Evolutionary conservation across 495 filamentous ascomycete species (phyloP).

Genomic region (Articulospora tetracladia): DNA sequence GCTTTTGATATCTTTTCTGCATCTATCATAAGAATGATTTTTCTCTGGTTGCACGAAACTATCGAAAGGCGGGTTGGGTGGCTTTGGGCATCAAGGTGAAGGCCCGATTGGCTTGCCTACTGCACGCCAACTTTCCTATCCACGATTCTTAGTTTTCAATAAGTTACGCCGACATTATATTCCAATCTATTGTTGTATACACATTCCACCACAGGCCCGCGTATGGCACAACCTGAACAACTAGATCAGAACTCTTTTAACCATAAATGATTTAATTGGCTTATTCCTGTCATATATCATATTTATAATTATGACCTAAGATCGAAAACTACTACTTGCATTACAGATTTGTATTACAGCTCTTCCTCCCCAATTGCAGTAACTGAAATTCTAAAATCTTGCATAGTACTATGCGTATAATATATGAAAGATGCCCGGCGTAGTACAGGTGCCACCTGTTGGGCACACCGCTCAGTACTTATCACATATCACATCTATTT

Average conservation of each 20-base stretch:
- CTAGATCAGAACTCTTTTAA: neutral
- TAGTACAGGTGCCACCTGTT: too few relatives aligned
- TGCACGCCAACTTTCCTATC: conserved; percentile 3
- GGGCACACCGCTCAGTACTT: too few relatives aligned
- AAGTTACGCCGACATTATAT: conserved; percentile 1
- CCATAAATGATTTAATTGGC: neutral
- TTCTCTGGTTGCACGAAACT: conserved; percentile 5
- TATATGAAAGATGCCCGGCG: too few relatives aligned
- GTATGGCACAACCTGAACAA: neutral
- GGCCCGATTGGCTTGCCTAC: neutral
- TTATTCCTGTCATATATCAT: neutral
- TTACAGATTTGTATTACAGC: neutral
- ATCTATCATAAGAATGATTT: neutral
- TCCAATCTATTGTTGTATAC: neutral
- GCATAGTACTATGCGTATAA: too few relatives aligned
- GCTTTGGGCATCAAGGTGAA: conserved; percentile 1
- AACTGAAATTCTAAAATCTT: too few relatives aligned
- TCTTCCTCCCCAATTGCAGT: too few relatives aligned
- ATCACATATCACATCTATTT: too few relatives aligned
- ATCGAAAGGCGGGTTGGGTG: neutral
- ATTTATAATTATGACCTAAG: neutral
- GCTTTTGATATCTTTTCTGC: neutral
- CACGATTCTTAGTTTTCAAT: conserved; percentile 4
- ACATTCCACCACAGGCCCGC: too few relatives aligned
- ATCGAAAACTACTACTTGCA: neutral